Evolutionary conservation across 345 rosid species (phyloP).

Genomic region (Aethionema arabicum): DNA sequence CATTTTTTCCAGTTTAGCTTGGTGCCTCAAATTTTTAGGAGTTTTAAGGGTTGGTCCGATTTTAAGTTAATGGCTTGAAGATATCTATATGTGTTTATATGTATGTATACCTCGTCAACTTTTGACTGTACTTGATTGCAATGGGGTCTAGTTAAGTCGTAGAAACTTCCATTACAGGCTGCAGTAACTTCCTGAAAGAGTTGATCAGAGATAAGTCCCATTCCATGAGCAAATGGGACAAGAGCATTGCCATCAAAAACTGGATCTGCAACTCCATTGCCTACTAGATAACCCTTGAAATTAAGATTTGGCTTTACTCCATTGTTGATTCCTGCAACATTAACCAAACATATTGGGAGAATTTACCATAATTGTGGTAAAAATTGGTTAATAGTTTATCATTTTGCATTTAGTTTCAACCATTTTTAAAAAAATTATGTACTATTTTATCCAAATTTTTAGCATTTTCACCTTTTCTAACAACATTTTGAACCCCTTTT

Average conservation of each 20-base stretch:
- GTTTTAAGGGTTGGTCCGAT: no score
- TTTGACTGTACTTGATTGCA: slow-evolving; percentile 39
- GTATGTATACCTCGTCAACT: slow-evolving; percentile 44
- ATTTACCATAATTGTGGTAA: no score
- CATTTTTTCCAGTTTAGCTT: no score
- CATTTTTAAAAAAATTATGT: no score
- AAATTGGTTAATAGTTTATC: no score
- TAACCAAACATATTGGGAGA: background rate
- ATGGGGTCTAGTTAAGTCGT: slow-evolving; percentile 33
- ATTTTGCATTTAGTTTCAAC: background rate
- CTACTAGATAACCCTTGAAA: slow-evolving; percentile 90
- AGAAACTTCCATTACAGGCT: slow-evolving; percentile 65
- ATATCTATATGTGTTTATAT: no score
- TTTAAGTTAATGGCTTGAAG: no score
- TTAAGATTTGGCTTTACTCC: slow-evolving; percentile 66
- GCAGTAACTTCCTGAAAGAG: slow-evolving; percentile 64
- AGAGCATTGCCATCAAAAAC: slow-evolving; percentile 80
- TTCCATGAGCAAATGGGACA: slow-evolving; percentile 90
- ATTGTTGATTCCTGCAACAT: slow-evolving; percentile 57
- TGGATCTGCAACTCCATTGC: slow-evolving; percentile 86
- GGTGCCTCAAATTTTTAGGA: no score
- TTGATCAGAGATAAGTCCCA: slow-evolving; percentile 85
- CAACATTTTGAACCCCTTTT: no score
- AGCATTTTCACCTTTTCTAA: no score
- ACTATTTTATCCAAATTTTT: no score